Evolutionary conservation across 257 asterid genomes (phyloP), one percentile per base, ranked within the genome.

Genomic region (Solanum chaucha): DNA sequence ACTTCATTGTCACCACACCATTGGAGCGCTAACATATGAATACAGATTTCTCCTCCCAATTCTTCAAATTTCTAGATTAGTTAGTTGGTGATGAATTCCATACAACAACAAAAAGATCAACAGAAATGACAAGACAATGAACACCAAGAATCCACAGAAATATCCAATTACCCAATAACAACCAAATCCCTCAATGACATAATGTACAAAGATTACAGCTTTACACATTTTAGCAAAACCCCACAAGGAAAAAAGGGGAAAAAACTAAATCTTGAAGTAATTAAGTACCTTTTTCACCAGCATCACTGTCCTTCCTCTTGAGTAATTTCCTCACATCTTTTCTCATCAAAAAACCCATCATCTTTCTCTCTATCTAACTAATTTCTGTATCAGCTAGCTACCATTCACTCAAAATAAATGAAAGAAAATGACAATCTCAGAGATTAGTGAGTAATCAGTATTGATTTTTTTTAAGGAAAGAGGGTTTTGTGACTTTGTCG

Each of bases 231-330:
- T 41, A 41, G 8, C 22, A 11, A 38, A 75, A 38, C 17, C 87
- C 65, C 85, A 72, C 30, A 82, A 17, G 34, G 28, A 19, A 58
- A 74, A 46, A 19, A 11, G 26, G 68, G 24, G 38, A 75, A 83
- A 87, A 28, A 55, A 55, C 10, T 22, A 34, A 72, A 44, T 51
- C 41, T 74, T 84, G 40, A 22, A 28, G 58, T 5, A 44, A 55
- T 2, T 55, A 55, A 55, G 40, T 38, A 32, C 99, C 99, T 91
- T 87, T 95, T 87, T 95, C 99, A 5, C 98, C 98, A 73, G 96
- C 99, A 90, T 97, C 98, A 88, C 99, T 97, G 75, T 97, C 99
- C 92, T 97, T 97, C 85, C 98, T 94, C 92, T 97, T 97, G 90
- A 97, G 99, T 73, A 94, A 86, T 89, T 95, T 95, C 64, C 95